These are phyloP conservation scores for Diaporthe sp. DNA, from an alignment of 2,329 filamentous ascomycete genomes.

Conservation along the genomic window DNA sequence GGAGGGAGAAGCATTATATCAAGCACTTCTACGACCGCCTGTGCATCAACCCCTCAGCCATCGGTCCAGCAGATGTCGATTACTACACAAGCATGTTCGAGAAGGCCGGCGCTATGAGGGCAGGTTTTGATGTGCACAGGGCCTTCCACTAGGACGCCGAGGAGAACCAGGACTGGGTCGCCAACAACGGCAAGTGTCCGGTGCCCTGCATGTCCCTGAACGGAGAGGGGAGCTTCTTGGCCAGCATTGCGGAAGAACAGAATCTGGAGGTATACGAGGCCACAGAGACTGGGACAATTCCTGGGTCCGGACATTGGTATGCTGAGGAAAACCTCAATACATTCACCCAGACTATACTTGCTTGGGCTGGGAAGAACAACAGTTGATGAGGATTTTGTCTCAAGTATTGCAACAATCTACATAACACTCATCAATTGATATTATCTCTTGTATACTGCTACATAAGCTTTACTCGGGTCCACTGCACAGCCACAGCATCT, in stretches of 20 bases:
- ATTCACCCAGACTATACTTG: not conserved
- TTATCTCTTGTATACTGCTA: too few species aligned
- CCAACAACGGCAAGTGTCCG: slow-evolving; percentile 42
- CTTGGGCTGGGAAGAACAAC: not conserved
- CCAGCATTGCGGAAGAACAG: not conserved
- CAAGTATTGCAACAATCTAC: too few species aligned
- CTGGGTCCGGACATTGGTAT: not conserved
- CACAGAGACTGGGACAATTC: not conserved
- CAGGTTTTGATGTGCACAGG: slow-evolving; percentile 46
- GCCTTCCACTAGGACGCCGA: slow-evolving; percentile 46
- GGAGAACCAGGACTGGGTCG: slow-evolving; percentile 43
- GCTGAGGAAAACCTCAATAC: not conserved
- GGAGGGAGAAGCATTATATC: slow-evolving; percentile 52
- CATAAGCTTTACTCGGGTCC: too few species aligned
- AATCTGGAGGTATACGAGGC: not conserved
- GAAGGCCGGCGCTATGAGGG: slow-evolving; percentile 46
- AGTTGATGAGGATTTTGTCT: not conserved
- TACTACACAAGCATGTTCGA: slow-evolving; percentile 50
- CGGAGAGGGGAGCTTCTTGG: not conserved
- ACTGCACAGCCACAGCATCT: too few species aligned
- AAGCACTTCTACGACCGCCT: slow-evolving; percentile 55
- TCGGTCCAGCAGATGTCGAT: slow-evolving; percentile 49
- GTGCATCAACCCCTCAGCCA: slow-evolving; percentile 47
- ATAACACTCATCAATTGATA: too few species aligned
- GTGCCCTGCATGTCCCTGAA: slow-evolving; percentile 1